Conservation (phyloP, 108 stramenopile genomes). For the Craspedostauros australis region DNA sequence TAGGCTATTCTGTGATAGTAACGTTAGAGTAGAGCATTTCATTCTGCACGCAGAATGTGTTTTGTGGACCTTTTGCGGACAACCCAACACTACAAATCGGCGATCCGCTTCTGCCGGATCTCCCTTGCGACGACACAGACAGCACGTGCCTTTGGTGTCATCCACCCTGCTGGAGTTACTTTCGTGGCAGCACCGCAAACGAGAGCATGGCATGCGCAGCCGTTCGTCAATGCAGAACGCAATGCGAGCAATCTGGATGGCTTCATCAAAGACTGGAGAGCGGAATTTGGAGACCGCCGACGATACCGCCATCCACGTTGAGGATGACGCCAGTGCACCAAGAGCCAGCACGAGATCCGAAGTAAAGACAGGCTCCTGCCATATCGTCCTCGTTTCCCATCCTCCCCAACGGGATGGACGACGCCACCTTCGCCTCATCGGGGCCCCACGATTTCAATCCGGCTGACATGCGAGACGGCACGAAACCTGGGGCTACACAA, state of each 20-base stretch:
- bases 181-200: too few species aligned
- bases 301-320: slow-evolving; percentile 88
- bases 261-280: slow-evolving; percentile 50
- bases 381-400: slow-evolving; percentile 89
- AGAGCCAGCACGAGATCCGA: slow-evolving; percentile 70
- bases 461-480: slow-evolving; percentile 76
- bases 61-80: too few species aligned
- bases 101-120: too few species aligned
- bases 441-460: slow-evolving; percentile 63
- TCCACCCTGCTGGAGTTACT: too few species aligned
- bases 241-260: not conserved
- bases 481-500: slow-evolving; percentile 87
- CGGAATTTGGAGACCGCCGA: slow-evolving; percentile 72
- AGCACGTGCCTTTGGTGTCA: too few species aligned
- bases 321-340: slow-evolving; percentile 86
- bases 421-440: slow-evolving; percentile 1
- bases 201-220: too few species aligned
- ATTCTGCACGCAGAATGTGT: too few species aligned
- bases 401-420: slow-evolving; percentile 62
- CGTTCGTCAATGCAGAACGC: not conserved
- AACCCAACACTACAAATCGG: too few species aligned
- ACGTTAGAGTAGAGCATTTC: too few species aligned
- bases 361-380: slow-evolving; percentile 84
- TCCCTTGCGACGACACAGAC: too few species aligned
- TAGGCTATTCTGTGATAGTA: too few species aligned